Evolutionary conservation across 306 rosid species (phyloP).

Genomic region (Acacia confusa): DNA sequence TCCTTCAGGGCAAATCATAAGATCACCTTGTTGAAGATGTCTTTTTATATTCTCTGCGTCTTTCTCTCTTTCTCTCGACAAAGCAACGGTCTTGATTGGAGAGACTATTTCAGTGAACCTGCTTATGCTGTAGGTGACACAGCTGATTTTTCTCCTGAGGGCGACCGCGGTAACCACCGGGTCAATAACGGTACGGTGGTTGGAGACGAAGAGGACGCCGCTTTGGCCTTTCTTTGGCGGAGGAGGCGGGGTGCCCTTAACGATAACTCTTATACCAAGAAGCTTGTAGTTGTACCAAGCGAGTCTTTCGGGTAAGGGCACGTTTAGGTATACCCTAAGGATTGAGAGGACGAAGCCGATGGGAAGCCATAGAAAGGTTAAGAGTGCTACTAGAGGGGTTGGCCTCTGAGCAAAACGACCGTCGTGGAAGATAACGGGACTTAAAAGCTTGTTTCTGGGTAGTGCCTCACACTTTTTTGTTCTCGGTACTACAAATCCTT

Average conservation of each 20-base stretch:
- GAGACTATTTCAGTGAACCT: conserved; percentile 80
- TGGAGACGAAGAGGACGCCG: conserved; percentile 82
- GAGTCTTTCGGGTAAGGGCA: conserved; percentile 71
- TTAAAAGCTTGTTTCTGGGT: conserved; percentile 73
- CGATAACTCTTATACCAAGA: conserved; percentile 63
- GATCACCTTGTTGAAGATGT: conserved; percentile 82
- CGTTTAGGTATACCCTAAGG: conserved; percentile 71
- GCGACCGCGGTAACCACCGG: conserved; percentile 81
- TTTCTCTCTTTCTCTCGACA: conserved; percentile 81
- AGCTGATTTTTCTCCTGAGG: conserved; percentile 77
- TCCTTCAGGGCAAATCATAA: conserved; percentile 92
- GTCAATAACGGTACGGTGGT: conserved; percentile 86
- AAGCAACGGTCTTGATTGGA: conserved; percentile 81
- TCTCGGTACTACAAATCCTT: conserved; percentile 77
- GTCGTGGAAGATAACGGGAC: conserved; percentile 84
- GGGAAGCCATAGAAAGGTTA: conserved; percentile 84
- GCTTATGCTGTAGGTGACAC: conserved; percentile 92
- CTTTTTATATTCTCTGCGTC: conserved; percentile 75
- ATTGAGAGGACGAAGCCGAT: conserved; percentile 72
- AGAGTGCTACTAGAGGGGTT: conserved; percentile 66
- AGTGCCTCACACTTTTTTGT: conserved; percentile 53
- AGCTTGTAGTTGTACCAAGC: conserved; percentile 75
- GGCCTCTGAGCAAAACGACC: conserved; percentile 89
- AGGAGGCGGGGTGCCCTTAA: conserved; percentile 86
- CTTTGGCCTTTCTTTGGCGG: conserved; percentile 69